phyloP scores from a whole-genome alignment of 2,329 filamentous ascomycete genomes.

The Ophiostoma ulmi region DNA sequence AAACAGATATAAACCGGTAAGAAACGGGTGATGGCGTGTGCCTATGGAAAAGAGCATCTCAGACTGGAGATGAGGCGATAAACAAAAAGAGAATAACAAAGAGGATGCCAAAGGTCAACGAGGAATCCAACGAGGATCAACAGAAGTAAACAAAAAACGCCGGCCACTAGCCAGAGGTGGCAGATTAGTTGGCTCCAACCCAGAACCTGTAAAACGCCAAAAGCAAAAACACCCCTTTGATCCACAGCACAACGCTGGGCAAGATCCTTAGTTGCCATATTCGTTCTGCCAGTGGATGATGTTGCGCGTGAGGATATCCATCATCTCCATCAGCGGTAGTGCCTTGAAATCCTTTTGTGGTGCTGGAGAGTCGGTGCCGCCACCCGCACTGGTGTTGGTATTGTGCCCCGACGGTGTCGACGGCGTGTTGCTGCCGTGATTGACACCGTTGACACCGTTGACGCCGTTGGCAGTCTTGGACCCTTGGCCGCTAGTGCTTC shows the following conservation, averaged over 20 bases:
- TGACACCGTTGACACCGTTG: neutral
- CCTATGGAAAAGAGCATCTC: neutral
- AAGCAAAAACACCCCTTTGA: neutral
- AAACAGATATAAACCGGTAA: neutral
- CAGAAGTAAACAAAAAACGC: conserved; percentile 21
- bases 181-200: neutral
- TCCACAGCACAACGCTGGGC: neutral
- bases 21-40: neutral
- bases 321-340: conserved; percentile 79
- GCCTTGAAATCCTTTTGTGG: conserved; percentile 60
- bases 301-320: conserved; percentile 76
- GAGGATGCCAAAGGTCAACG: neutral
- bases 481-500: conserved; percentile 34
- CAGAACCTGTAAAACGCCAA: neutral
- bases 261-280: conserved; percentile 39
- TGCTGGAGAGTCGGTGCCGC: neutral
- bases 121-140: conserved; percentile 3
- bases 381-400: neutral
- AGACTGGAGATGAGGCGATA: neutral
- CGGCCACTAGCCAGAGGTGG: neutral
- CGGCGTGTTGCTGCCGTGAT: neutral
- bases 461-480: conserved; percentile 26
- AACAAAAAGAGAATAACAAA: neutral
- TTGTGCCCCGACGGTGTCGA: neutral
- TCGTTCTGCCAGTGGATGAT: conserved; percentile 81